phyloP scores from a whole-genome alignment of 306 rosid species.

The Glycine soja region DNA sequence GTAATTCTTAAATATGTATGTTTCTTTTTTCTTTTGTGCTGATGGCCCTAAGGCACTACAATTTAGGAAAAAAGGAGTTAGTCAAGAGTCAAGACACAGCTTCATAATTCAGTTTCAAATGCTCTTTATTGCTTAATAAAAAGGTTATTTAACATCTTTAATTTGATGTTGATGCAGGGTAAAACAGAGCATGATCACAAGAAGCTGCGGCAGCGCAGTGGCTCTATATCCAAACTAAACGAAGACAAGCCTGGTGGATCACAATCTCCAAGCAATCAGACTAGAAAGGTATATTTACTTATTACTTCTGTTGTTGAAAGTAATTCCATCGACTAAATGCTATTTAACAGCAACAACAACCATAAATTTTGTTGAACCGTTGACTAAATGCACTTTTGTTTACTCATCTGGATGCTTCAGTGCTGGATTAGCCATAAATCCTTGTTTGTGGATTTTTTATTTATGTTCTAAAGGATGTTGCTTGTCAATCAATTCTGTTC shows the following conservation, averaged over 20 bases:
- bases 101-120: constrained; percentile 16
- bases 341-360: not conserved
- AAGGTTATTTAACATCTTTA: constrained; percentile 33
- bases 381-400: constrained; percentile 31
- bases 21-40: constrained; percentile 8
- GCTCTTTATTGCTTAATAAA: not conserved
- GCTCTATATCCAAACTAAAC: constrained; percentile 54
- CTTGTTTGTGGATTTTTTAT: constrained; percentile 16
- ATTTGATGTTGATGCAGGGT: constrained; percentile 52
- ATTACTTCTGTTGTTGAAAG: constrained; percentile 30
- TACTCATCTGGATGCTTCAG: constrained; percentile 13
- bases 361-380: not conserved
- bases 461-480: constrained; percentile 15
- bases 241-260: constrained; percentile 53
- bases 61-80: not conserved
- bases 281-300: constrained; percentile 60
- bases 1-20: not conserved
- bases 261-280: constrained; percentile 47
- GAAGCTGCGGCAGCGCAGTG: constrained; percentile 53
- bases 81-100: constrained; percentile 8
- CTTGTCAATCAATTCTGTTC: constrained; percentile 14
- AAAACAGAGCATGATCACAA: constrained; percentile 52
- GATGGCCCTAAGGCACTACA: constrained; percentile 6
- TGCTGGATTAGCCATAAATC: constrained; percentile 8
- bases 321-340: not conserved